Conservation (phyloP, 257 asterid genomes). For the Solanum piurae region DNA sequence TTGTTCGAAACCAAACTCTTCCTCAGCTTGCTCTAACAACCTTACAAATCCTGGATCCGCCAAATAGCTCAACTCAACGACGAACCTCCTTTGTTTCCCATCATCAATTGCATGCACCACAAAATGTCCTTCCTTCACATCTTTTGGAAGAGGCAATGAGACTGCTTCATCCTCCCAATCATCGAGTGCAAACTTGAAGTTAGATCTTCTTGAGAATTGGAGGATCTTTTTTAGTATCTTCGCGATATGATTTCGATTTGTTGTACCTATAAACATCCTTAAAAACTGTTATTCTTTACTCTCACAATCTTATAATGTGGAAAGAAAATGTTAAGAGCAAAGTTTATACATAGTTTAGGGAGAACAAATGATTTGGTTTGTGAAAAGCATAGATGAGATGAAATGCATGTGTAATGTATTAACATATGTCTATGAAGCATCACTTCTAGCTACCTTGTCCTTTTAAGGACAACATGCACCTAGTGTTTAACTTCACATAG, state of each 20-base stretch:
- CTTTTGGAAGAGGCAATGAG: slow-evolving; percentile 14
- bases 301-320: neutral
- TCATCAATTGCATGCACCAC: slow-evolving; percentile 33
- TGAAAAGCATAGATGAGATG: neutral
- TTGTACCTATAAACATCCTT: neutral
- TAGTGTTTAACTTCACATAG: neutral
- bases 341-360: neutral
- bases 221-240: neutral
- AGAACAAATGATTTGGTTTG: neutral
- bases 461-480: neutral
- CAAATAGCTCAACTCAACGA: slow-evolving; percentile 22
- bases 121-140: slow-evolving; percentile 47
- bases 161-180: neutral
- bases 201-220: neutral
- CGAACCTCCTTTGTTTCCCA: slow-evolving; percentile 28
- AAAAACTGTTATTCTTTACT: neutral
- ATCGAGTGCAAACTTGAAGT: neutral
- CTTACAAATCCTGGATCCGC: slow-evolving; percentile 28
- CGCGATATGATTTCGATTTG: neutral
- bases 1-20: slow-evolving; percentile 39
- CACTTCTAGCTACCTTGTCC: neutral
- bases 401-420: neutral
- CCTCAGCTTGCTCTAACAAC: slow-evolving; percentile 36
- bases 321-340: neutral
- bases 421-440: neutral